Percentiles rank a stretch among this genome's conserved stretches.
Conservation (phyloP, 192 early-diverging fungal genomes). For the Podila verticillata region DNA sequence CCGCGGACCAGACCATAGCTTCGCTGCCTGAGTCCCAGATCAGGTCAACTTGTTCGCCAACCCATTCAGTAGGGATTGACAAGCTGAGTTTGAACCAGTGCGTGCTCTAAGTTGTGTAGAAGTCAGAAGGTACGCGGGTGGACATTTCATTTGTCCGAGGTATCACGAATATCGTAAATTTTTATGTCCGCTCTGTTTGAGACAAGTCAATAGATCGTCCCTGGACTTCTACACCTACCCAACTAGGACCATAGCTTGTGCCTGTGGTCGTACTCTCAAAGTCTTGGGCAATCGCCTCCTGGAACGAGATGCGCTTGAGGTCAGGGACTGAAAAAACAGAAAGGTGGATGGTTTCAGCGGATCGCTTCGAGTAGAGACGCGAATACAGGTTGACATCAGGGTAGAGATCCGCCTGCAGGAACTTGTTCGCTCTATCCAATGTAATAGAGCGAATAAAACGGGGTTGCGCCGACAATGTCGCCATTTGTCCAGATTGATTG, state of each 20-base stretch:
- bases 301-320: conserved; percentile 75
- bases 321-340: conserved; percentile 74
- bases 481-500: conserved; percentile 2
- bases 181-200: no score
- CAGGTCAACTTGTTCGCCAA: conserved; percentile 82
- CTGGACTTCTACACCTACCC: conserved; percentile 53
- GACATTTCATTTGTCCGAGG: no score
- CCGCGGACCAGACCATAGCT: conserved; percentile 87
- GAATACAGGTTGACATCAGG: conserved; percentile 64
- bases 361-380: conserved; percentile 59
- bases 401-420: conserved; percentile 60
- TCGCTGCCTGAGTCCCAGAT: conserved; percentile 90
- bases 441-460: conserved; percentile 74
- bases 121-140: no score
- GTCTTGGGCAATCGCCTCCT: conserved; percentile 75
- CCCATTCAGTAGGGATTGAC: conserved; percentile 74
- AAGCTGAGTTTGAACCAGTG: conserved; percentile 81
- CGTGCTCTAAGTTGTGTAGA: conserved; percentile 59
- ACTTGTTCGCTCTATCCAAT: conserved; percentile 76
- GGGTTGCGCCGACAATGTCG: conserved; percentile 40
- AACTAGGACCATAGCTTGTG: conserved; percentile 85
- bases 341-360: conserved; percentile 63
- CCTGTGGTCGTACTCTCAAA: conserved; percentile 78
- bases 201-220: no score
- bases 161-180: no score